Conservation (phyloP, 2,329 filamentous ascomycete species). For the Pseudogymnoascus verrucosus region DNA sequence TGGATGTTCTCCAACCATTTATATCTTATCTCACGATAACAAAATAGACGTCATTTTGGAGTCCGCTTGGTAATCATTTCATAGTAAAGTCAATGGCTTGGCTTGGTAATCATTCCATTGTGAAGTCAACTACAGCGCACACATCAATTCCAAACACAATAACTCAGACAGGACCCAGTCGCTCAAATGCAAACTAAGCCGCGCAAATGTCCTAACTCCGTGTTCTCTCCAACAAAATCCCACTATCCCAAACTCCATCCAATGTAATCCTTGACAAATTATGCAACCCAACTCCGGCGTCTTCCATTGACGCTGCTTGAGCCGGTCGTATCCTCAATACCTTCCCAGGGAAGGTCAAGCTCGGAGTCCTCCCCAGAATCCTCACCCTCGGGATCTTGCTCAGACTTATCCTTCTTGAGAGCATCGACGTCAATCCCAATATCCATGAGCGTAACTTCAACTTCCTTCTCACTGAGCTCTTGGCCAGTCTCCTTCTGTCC, state of each 20-base stretch:
- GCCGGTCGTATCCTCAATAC: slow-evolving; percentile 17
- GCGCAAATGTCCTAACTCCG: neutral
- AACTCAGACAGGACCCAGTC: neutral
- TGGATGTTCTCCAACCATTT: neutral
- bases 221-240: neutral
- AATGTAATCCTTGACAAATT: neutral
- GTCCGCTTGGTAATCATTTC: neutral
- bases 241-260: neutral
- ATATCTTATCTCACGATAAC: slow-evolving; percentile 1
- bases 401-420: neutral
- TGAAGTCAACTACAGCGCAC: neutral
- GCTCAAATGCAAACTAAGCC: slow-evolving; percentile 6
- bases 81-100: neutral
- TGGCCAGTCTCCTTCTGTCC: slow-evolving; percentile 62
- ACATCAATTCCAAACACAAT: neutral
- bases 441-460: slow-evolving; percentile 56
- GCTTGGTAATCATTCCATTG: slow-evolving; percentile 4
- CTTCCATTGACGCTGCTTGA: neutral
- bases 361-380: slow-evolving; percentile 12
- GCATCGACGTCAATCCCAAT: slow-evolving; percentile 26
- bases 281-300: neutral
- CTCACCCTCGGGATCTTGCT: neutral
- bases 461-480: slow-evolving; percentile 53
- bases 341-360: slow-evolving; percentile 19
- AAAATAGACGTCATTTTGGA: neutral